Base-by-base conservation (phyloP, 768 basidiomycete genomes). In the Termitomyces sp. region DNA sequence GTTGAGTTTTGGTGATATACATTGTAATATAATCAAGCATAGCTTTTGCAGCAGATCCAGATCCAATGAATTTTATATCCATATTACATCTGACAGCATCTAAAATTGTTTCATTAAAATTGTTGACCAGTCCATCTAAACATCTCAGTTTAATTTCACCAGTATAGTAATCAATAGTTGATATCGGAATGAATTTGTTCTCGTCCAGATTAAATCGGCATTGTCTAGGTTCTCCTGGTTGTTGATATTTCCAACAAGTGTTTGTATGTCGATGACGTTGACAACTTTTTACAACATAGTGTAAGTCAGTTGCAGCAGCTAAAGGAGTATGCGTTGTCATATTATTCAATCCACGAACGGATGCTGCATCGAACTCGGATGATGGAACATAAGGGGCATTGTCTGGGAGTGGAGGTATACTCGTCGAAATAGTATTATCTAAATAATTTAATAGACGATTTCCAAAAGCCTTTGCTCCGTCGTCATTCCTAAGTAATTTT, bases 11-110 rank as follows among this genome's bases (percentile, higher is more conserved):
- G 2, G 77, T 71, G 16, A 80, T 78, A 46, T 81, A 80, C 45
- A 79, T 70, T 0, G 78, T 80, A 18, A 79, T 75, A 49, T 79
- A 81, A 52, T 74, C 75, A 7, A 75, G 40, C 0, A 76, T 55
- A 0, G 77, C 76, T 52, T 78, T 78, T 2, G 75, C 74, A 0
- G 68, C 52, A 2, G 60, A 36, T 0, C 78, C 79, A 0, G 75
- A 77, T 0, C 68, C 69, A 12, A 81, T 71, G 43, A 70, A 76
- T 53, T 77, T n/a, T n/a, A n/a, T n/a, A n/a, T n/a, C n/a, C n/a
- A n/a, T n/a, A n/a, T n/a, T n/a, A n/a, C n/a, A n/a, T n/a, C n/a
- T n/a, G n/a, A n/a, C n/a, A n/a, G n/a, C n/a, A n/a, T n/a, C n/a
- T n/a, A n/a, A n/a, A n/a, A n/a, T n/a, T n/a, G n/a, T n/a, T n/a